phyloP scores from a whole-genome alignment of 306 rosid genomes.

The Prosopis cineraria region DNA sequence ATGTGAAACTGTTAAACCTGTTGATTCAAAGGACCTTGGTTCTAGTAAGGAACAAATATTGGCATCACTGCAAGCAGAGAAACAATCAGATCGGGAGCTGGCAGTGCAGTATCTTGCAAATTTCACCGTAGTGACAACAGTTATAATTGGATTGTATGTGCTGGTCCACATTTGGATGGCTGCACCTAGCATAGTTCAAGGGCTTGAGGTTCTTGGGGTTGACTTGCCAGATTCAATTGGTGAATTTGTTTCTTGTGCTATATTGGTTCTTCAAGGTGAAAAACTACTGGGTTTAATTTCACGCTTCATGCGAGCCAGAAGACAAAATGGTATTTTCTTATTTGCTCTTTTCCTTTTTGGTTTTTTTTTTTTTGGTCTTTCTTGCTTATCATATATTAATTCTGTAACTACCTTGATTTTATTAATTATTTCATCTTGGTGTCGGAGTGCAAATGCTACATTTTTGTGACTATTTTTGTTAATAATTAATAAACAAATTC shows the following conservation, averaged over 20 bases:
- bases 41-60: slow-evolving; percentile 83
- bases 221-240: slow-evolving; percentile 96
- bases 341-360: not conserved
- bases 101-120: slow-evolving; percentile 79
- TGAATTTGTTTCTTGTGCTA: slow-evolving; percentile 63
- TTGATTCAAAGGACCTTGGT: slow-evolving; percentile 78
- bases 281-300: slow-evolving; percentile 63
- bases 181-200: slow-evolving; percentile 61
- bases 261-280: slow-evolving; percentile 84
- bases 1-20: slow-evolving; percentile 71
- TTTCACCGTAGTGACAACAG: slow-evolving; percentile 56
- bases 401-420: not conserved
- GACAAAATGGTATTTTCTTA: slow-evolving; percentile 57
- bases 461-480: not conserved
- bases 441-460: not conserved
- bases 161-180: slow-evolving; percentile 74
- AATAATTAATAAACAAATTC: not conserved
- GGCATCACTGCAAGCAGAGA: slow-evolving; percentile 76
- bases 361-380: not conserved
- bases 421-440: not conserved
- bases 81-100: slow-evolving; percentile 72
- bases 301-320: slow-evolving; percentile 86
- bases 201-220: slow-evolving; percentile 85
- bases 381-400: not conserved
- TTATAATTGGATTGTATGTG: slow-evolving; percentile 62